Conservation (phyloP, 768 basidiomycete genomes). For the Phanerochaete sordida region DNA sequence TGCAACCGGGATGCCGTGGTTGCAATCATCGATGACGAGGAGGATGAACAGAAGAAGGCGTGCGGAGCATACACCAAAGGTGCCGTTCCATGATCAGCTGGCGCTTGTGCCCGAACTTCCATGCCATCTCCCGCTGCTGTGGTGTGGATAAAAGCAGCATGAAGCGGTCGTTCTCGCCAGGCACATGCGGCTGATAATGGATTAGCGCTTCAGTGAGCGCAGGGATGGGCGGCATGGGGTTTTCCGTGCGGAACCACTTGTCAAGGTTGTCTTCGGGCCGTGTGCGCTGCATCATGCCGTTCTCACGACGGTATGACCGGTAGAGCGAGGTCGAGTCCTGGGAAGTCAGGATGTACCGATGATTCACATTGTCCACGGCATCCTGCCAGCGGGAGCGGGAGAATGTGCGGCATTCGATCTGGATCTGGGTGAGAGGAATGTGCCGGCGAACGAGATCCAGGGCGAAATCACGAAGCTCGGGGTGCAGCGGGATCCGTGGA, state of each 20-base stretch:
- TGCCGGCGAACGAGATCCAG: neutral
- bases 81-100: constrained; percentile 14
- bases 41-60: constrained; percentile 14
- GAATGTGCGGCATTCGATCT: neutral
- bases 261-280: neutral
- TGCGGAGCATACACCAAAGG: constrained; percentile 16
- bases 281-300: neutral
- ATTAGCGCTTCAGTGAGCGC: constrained; percentile 19
- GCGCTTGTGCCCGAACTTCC: constrained; percentile 13
- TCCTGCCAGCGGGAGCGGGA: neutral
- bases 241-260: neutral
- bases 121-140: constrained; percentile 7
- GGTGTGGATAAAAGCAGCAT: constrained; percentile 15
- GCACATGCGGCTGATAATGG: constrained; percentile 20
- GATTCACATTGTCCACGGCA: neutral
- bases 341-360: neutral
- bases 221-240: neutral
- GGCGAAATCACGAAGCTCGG: neutral
- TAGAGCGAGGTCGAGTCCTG: neutral
- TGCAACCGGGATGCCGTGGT: constrained; percentile 14
- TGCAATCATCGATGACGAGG: constrained; percentile 14
- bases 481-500: neutral
- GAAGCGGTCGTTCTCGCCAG: constrained; percentile 17
- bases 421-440: neutral
- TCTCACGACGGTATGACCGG: neutral